phyloP scores from a whole-genome alignment of 2,329 filamentous ascomycete genomes.

The Zasmidium citrigriseum region DNA sequence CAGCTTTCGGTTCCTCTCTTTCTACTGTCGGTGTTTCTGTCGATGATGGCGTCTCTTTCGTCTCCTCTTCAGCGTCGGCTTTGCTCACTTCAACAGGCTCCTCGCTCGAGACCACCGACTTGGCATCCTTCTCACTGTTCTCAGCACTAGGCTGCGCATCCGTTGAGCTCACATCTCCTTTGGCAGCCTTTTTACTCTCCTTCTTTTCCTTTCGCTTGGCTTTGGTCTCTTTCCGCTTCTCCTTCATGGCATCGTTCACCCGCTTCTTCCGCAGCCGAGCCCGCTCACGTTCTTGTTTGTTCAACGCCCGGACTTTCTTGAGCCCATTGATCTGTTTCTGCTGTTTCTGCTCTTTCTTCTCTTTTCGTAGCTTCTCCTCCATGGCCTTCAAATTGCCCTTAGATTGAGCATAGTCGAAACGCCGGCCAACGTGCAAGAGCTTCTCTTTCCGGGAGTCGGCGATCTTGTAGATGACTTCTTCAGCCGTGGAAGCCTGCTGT shows the following conservation, averaged over 20 bases:
- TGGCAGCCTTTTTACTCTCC: slow-evolving; percentile 13
- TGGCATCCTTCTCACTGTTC: background rate
- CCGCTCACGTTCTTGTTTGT: slow-evolving; percentile 39
- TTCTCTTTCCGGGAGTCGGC: slow-evolving; percentile 70
- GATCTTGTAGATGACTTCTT: slow-evolving; percentile 67
- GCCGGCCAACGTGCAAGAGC: slow-evolving; percentile 67
- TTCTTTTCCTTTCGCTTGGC: slow-evolving; percentile 14
- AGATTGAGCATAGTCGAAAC: slow-evolving; percentile 70
- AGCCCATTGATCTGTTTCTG: slow-evolving; percentile 36
- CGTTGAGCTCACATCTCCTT: background rate
- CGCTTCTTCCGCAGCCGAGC: slow-evolving; percentile 27
- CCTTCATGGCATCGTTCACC: slow-evolving; percentile 27
- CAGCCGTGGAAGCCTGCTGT: slow-evolving; percentile 54
- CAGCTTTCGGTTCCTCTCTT: background rate
- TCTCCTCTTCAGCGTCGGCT: background rate
- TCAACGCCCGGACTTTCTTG: slow-evolving; percentile 43
- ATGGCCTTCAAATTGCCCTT: slow-evolving; percentile 60
- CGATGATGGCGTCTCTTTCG: background rate
- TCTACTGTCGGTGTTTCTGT: background rate
- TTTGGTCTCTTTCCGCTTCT: slow-evolving; percentile 25
- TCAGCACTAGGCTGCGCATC: slow-evolving; percentile 1
- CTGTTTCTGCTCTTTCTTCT: slow-evolving; percentile 39
- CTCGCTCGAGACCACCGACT: background rate
- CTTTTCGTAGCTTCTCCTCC: slow-evolving; percentile 47
- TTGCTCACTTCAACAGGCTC: background rate